Evolutionary conservation across 805 yeast species (phyloP), one percentile per base, ranked within the genome.

Genomic region (Priceomyces fermenticarens): DNA sequence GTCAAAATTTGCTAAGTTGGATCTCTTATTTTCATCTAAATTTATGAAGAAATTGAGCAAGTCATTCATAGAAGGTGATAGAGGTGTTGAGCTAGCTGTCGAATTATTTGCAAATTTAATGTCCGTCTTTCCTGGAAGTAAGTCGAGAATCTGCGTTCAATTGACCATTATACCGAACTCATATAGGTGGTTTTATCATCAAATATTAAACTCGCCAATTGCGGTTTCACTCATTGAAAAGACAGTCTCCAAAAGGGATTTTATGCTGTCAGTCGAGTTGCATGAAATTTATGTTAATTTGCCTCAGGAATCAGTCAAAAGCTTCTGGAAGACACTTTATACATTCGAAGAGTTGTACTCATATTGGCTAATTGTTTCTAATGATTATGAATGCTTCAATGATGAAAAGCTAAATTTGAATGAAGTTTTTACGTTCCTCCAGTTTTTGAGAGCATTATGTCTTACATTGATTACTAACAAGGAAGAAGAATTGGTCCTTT

Each of bases 281-380:
- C 30, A 12, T 3, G 17, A 34, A 9, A n/a, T 48, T 17, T 48
- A 53, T 29, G 20, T 10, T 10, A 28, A 30, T 8, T 7, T 41
- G 11, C 7, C 14, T 13, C 34, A 33, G 23, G 16, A 17, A 10
- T 15, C 31, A 4, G 37, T 38, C 25, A 12, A 10, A 3, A 36
- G 35, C 2, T 70, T 69, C 38, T 67, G 71, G 68, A 57, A 58
- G 26, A 45, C 55, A 4, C 54, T 84, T 2, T 68, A 64, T 33
- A 54, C 82, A 0, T 75, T 81, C 44, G 69, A 83, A 42, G 88
- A 85, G 47, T 53, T 84, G 8, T 73, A 80, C 44, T 79, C 88
- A 1, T 83, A 81, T 51, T 77, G 85, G 77, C 59, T 85, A 32
- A 72, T 78, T 17, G 78, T 85, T 7, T 75, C 86, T 2, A 83